Evolutionary conservation across 2,329 filamentous ascomycete genomes (phyloP).

Genomic region (Beauveria bassiana): DNA sequence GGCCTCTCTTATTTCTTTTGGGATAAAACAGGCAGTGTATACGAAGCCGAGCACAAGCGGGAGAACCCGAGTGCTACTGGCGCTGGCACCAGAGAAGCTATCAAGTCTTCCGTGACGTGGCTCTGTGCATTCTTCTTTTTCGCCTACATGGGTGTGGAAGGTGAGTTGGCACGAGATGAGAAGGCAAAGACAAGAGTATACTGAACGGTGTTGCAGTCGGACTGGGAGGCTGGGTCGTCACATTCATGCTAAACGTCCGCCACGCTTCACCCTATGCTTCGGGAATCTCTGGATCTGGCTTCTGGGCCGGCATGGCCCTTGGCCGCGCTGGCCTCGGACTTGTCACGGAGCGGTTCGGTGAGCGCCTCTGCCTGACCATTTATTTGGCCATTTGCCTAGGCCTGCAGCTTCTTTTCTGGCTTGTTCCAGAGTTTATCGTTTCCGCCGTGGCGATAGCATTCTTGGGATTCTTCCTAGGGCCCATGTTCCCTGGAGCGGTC

Average conservation of each 20-base stretch:
- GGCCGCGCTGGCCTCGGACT: constrained; percentile 62
- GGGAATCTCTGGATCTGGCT: constrained; percentile 67
- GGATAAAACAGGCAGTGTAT: constrained; percentile 46
- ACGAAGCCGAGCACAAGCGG: constrained; percentile 33
- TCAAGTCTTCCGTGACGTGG: constrained; percentile 52
- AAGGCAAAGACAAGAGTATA: background rate
- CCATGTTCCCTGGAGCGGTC: constrained; percentile 63
- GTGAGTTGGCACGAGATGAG: constrained; percentile 15
- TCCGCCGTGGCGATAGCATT: constrained; percentile 56
- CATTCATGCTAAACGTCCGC: constrained; percentile 69
- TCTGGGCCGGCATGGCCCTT: constrained; percentile 70
- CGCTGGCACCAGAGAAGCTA: constrained; percentile 28
- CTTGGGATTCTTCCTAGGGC: constrained; percentile 68
- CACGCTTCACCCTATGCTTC: constrained; percentile 56
- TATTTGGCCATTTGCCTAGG: constrained; percentile 56
- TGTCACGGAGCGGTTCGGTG: constrained; percentile 59
- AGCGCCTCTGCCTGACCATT: constrained; percentile 49
- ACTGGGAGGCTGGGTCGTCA: constrained; percentile 71
- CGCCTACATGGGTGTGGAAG: constrained; percentile 66
- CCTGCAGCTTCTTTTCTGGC: constrained; percentile 51
- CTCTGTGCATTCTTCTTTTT: constrained; percentile 61
- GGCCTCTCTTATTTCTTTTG: constrained; percentile 50
- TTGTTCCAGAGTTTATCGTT: constrained; percentile 52
- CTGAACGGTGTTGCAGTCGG: constrained; percentile 35
- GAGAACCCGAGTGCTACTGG: constrained; percentile 18